These are phyloP conservation scores for Ceratocystis cacaofunesta DNA, from an alignment of 2,329 filamentous ascomycete genomes.

Conservation along the genomic window DNA sequence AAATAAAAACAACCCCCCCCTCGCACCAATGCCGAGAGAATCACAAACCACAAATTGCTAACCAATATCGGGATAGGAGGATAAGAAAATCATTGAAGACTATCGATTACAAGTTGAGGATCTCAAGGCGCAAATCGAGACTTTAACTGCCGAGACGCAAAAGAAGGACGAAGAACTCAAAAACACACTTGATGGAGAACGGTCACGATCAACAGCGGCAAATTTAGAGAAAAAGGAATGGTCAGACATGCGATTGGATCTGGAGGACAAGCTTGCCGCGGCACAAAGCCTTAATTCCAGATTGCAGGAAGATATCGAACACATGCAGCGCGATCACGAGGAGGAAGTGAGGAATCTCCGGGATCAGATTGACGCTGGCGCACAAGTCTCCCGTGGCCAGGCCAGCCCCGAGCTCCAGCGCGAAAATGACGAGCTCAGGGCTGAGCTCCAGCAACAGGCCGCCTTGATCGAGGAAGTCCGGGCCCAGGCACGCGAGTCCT, in stretches of 20 bases:
- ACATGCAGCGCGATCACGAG: conserved; percentile 52
- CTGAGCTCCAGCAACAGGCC: conserved; percentile 56
- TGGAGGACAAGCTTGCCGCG: conserved; percentile 61
- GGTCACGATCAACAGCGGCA: conserved; percentile 34
- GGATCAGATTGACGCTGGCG: conserved; percentile 38
- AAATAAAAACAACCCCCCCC: conserved; percentile 17
- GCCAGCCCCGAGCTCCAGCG: conserved; percentile 36
- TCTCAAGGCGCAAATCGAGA: conserved; percentile 62
- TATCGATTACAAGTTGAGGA: conserved; percentile 62
- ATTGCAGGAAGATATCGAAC: conserved; percentile 64
- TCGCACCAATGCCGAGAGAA: no score
- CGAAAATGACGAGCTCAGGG: conserved; percentile 55
- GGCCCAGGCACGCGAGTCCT: conserved; percentile 64
- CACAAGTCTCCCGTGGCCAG: conserved; percentile 1
- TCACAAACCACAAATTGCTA: background rate
- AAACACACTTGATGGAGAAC: conserved; percentile 43
- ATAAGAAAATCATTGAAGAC: conserved; percentile 27
- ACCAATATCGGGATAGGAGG: background rate
- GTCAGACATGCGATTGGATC: conserved; percentile 45
- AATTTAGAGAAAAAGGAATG: conserved; percentile 56
- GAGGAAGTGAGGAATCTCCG: conserved; percentile 47
- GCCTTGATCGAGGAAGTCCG: conserved; percentile 76
- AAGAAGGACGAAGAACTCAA: conserved; percentile 58
- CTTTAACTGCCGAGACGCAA: conserved; percentile 55
- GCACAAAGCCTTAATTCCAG: conserved; percentile 66